A percentile compares a stretch with the other conserved stretches of the same genome.
phyloP scores from a whole-genome alignment of 2,329 filamentous ascomycete species.

The Hypoxylon sp. region DNA sequence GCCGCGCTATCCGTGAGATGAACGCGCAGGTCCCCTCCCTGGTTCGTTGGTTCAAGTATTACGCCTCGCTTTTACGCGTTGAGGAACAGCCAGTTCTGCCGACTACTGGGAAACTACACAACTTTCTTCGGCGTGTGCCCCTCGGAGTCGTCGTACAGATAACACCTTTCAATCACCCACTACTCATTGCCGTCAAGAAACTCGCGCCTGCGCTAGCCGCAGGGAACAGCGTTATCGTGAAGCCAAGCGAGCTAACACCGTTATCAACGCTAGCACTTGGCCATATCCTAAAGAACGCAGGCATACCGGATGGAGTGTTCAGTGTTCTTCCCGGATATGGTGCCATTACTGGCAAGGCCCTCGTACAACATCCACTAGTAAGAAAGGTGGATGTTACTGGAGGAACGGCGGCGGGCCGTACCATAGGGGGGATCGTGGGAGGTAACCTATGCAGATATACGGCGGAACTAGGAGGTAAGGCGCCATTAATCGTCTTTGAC shows the following conservation, averaged over 20 bases:
- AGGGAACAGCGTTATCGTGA: slow-evolving; percentile 72
- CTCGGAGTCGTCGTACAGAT: slow-evolving; percentile 72
- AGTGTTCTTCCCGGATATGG: slow-evolving; percentile 73
- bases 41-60: slow-evolving; percentile 80
- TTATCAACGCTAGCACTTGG: slow-evolving; percentile 73
- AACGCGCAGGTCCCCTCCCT: slow-evolving; percentile 76
- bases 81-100: slow-evolving; percentile 77
- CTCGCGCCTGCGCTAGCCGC: slow-evolving; percentile 72
- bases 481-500: slow-evolving; percentile 77
- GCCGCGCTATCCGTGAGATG: slow-evolving; percentile 79
- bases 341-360: slow-evolving; percentile 65
- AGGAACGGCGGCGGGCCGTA: slow-evolving; percentile 78
- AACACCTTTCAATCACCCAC: slow-evolving; percentile 72
- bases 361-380: slow-evolving; percentile 67
- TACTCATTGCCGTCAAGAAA: slow-evolving; percentile 73
- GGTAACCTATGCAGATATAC: slow-evolving; percentile 79
- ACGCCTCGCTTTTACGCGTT: slow-evolving; percentile 75
- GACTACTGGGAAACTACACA: slow-evolving; percentile 72
- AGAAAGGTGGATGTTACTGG: slow-evolving; percentile 83
- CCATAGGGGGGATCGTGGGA: slow-evolving; percentile 76
- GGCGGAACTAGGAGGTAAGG: slow-evolving; percentile 80
- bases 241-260: slow-evolving; percentile 75
- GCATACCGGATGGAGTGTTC: slow-evolving; percentile 79
- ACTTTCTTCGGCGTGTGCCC: slow-evolving; percentile 68
- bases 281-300: slow-evolving; percentile 74